These are phyloP conservation scores for Phalaenopsis equestris DNA, from an alignment of 106 monocot genomes.

Conservation along the genomic window DNA sequence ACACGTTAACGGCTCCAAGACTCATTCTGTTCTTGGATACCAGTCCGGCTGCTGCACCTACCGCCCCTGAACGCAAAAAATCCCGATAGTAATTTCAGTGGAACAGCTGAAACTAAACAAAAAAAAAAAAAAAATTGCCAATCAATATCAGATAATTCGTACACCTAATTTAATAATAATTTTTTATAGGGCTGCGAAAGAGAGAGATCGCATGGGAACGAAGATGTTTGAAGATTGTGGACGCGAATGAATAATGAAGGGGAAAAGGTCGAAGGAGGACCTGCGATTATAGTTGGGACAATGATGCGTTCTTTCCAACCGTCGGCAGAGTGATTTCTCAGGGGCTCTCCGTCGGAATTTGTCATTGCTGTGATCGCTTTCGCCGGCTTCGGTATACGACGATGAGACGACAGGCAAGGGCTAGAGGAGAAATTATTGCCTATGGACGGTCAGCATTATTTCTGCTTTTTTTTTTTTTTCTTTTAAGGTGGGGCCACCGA, in stretches of 20 bases:
- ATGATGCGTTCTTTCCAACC: constrained; percentile 56
- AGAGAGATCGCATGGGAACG: neutral
- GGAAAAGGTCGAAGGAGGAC: constrained; percentile 11
- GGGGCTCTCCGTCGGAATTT: neutral
- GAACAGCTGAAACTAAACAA: neutral
- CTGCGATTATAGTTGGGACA: constrained; percentile 41
- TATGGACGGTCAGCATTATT: no score
- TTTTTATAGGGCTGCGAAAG: neutral
- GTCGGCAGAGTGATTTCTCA: neutral
- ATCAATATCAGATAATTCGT: neutral
- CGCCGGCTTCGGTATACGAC: neutral
- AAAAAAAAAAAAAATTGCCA: neutral
- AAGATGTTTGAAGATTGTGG: neutral
- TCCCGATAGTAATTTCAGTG: neutral
- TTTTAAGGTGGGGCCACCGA: no score
- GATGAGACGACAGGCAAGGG: no score
- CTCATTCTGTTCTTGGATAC: constrained; percentile 59
- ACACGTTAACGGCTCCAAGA: constrained; percentile 25
- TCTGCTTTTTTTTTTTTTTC: no score
- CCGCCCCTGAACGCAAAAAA: constrained; percentile 22
- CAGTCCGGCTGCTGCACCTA: constrained; percentile 55
- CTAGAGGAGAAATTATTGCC: no score
- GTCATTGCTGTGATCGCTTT: neutral
- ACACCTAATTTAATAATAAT: neutral
- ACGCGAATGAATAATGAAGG: neutral